Conservation (phyloP, 352 stramenopile species). For the Globisporangium yorkense region DNA sequence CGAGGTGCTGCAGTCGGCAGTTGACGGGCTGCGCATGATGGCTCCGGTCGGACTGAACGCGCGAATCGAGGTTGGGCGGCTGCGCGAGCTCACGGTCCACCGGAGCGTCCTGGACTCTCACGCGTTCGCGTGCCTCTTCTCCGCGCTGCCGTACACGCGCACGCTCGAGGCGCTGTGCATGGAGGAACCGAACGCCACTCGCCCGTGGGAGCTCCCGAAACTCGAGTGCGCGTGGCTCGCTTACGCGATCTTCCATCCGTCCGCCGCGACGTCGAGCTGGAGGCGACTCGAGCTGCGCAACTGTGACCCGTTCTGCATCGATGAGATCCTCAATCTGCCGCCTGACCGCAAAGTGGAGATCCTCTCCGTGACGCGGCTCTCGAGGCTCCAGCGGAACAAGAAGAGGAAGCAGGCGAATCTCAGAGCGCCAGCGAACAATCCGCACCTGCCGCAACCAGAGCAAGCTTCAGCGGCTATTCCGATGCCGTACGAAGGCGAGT, state of each 20-base stretch:
- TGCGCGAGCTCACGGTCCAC: slow-evolving; percentile 1
- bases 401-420: slow-evolving; percentile 1
- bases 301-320: slow-evolving; percentile 3
- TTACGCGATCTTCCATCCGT: slow-evolving; percentile 6
- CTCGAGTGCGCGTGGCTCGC: slow-evolving; percentile 7
- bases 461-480: background rate
- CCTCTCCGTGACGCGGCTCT: background rate
- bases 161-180: slow-evolving; percentile 1
- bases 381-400: background rate
- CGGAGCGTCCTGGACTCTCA: background rate
- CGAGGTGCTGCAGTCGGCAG: background rate
- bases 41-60: background rate
- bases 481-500: background rate
- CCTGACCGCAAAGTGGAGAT: slow-evolving; percentile 3
- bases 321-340: slow-evolving; percentile 1
- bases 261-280: slow-evolving; percentile 3
- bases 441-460: too few relatives aligned
- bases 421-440: too few relatives aligned
- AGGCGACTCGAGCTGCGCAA: slow-evolving; percentile 6
- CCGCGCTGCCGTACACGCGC: slow-evolving; percentile 1
- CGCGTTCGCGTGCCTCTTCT: slow-evolving; percentile 4
- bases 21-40: background rate
- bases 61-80: background rate
- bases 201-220: slow-evolving; percentile 3
- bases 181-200: background rate